Base-by-base conservation (phyloP, 1,284 basidiomycete species). In the Naganishia liquefaciens region DNA sequence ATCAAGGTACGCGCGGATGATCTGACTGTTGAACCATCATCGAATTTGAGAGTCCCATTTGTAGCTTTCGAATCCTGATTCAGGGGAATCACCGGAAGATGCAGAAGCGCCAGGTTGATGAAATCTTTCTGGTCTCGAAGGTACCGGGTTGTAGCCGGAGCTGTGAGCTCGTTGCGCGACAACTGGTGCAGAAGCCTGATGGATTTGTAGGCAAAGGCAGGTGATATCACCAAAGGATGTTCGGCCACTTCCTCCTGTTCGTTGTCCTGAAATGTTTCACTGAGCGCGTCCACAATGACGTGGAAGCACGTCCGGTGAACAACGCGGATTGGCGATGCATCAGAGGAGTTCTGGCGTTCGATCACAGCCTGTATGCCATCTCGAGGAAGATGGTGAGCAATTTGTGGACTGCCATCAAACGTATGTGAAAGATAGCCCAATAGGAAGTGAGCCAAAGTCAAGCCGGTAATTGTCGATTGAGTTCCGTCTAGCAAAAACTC, bases 361-460 rank as follows among this genome's bases (percentile, higher is more conserved):
- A 88, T 72, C 89, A 88, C 55, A 27, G 63, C 73, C 89, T 86
- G 49, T 90, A 86, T 67, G 83, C 84, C 68, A 83, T 82, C 52
- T 85, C 81, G 50, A 78, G 77, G 42, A 81, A 80, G 49, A 80
- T 62, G 43, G 43, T 44, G 58, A 30, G 57, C 43, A 81, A 69
- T 80, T 80, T 66, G 77, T 79, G 54, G 80, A 76, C 66, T 72
- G 75, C 69, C 76, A 75, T 68, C 75, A 76, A 55, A 72, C 72
- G 2, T 82, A 78, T 0, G 88, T 74, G 10, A 79, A 74, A 68
- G 82, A 73, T 94, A 93, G 6, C 85, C 85, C 39, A 99, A 84
- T 10, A 99, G 80, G 76, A 93, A 90, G 79, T 98, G 93, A 0
- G 90, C 89, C 40, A 97, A 75, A 72, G 95, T 97, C 17, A 94